A percentile compares a stretch with the other conserved stretches of the same genome.
Evolutionary conservation across 805 yeast species (phyloP).

Genomic region (Jamesozyma jinghongensis): DNA sequence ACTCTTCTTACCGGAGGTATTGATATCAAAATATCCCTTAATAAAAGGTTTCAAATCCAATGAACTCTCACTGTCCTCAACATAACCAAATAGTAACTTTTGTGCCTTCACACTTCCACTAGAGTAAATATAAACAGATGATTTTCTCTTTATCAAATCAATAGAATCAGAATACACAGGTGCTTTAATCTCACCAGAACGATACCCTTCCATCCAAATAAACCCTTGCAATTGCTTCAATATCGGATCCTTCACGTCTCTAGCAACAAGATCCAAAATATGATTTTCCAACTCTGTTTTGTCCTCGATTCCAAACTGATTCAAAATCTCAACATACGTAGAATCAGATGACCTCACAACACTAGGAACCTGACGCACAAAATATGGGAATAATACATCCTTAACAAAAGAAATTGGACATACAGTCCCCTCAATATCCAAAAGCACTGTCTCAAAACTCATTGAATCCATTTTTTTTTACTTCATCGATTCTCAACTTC

Average conservation of each 20-base stretch:
- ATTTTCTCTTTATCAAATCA: slow-evolving; percentile 40
- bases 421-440: slow-evolving; percentile 89
- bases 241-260: slow-evolving; percentile 68
- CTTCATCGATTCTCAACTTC: not conserved
- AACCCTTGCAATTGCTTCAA: slow-evolving; percentile 75
- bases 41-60: slow-evolving; percentile 47
- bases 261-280: slow-evolving; percentile 46
- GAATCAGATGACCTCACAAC: slow-evolving; percentile 24
- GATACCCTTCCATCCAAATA: slow-evolving; percentile 76
- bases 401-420: slow-evolving; percentile 88
- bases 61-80: slow-evolving; percentile 29
- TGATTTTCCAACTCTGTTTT: slow-evolving; percentile 35
- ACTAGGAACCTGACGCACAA: slow-evolving; percentile 42
- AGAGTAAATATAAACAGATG: slow-evolving; percentile 63
- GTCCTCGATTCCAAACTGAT: slow-evolving; percentile 23
- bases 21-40: slow-evolving; percentile 74
- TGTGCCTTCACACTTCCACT: slow-evolving; percentile 89
- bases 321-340: slow-evolving; percentile 19
- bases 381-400: slow-evolving; percentile 69
- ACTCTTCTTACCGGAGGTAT: slow-evolving; percentile 67
- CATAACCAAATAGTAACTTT: slow-evolving; percentile 62
- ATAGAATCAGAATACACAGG: slow-evolving; percentile 73
- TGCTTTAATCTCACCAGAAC: slow-evolving; percentile 62
- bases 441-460: slow-evolving; percentile 36
- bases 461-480: too few species aligned